Percentiles rank a stretch among this genome's conserved stretches.
These are phyloP conservation scores for Macrophomina phaseolina DNA, from an alignment of 2,329 filamentous ascomycete genomes.

Conservation along the genomic window DNA sequence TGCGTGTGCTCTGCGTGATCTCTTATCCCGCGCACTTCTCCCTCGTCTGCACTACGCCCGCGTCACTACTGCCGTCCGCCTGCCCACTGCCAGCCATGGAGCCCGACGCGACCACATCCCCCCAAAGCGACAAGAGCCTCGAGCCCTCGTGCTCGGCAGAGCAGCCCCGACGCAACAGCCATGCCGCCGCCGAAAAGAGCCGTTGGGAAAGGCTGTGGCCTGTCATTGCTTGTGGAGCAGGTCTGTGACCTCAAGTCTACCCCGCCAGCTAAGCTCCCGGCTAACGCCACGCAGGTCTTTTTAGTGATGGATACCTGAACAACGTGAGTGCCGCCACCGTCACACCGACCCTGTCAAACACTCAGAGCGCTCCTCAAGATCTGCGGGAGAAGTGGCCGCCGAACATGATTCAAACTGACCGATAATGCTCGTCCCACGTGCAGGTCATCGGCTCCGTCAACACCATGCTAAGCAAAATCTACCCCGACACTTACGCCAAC, in stretches of 20 bases:
- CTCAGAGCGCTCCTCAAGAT: background rate
- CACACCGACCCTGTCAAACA: background rate
- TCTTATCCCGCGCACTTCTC: background rate
- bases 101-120: background rate
- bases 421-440: background rate
- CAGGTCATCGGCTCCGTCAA: slow-evolving; percentile 87
- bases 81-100: background rate
- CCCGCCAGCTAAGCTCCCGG: too few species aligned
- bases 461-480: slow-evolving; percentile 73
- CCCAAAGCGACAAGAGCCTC: slow-evolving; percentile 16
- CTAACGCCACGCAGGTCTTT: slow-evolving; percentile 70
- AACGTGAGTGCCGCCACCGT: slow-evolving; percentile 60
- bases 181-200: slow-evolving; percentile 39
- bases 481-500: slow-evolving; percentile 69
- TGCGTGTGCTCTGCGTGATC: background rate
- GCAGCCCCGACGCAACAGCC: slow-evolving; percentile 10
- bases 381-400: background rate
- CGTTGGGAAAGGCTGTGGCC: slow-evolving; percentile 64
- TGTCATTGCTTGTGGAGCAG: slow-evolving; percentile 77
- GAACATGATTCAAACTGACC: background rate
- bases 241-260: background rate
- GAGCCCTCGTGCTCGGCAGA: background rate
- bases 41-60: background rate
- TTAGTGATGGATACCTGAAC: slow-evolving; percentile 92
- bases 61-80: background rate